Evolutionary conservation across 2,329 filamentous ascomycete species (phyloP).

Genomic region (Fusarium bulbicola): DNA sequence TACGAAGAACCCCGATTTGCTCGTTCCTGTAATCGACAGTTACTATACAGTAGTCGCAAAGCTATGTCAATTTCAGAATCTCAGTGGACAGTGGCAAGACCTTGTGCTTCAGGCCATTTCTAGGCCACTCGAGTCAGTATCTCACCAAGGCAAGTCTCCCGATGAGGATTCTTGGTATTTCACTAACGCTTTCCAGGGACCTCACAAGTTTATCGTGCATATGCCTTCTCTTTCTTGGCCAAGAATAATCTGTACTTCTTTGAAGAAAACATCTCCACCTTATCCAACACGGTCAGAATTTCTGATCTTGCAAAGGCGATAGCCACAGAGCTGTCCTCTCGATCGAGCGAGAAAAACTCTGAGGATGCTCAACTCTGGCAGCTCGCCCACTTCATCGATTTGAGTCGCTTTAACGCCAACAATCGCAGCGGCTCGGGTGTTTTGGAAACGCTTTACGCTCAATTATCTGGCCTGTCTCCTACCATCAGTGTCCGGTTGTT

Average conservation of each 20-base stretch:
- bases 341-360: slow-evolving; percentile 37
- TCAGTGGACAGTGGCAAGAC: slow-evolving; percentile 28
- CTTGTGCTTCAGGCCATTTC: slow-evolving; percentile 44
- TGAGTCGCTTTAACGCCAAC: slow-evolving; percentile 55
- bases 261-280: slow-evolving; percentile 49
- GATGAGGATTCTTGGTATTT: no score
- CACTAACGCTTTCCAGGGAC: slow-evolving; percentile 16
- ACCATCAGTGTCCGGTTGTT: slow-evolving; percentile 60
- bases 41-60: slow-evolving; percentile 55
- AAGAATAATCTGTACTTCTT: slow-evolving; percentile 51
- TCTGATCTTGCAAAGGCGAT: slow-evolving; percentile 55
- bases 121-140: slow-evolving; percentile 40
- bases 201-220: slow-evolving; percentile 33
- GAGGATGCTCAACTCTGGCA: slow-evolving; percentile 67
- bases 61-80: slow-evolving; percentile 44
- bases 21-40: slow-evolving; percentile 39
- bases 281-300: slow-evolving; percentile 52
- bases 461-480: slow-evolving; percentile 60
- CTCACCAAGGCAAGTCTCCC: slow-evolving; percentile 30
- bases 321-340: slow-evolving; percentile 46
- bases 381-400: slow-evolving; percentile 71
- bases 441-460: slow-evolving; percentile 62
- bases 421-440: slow-evolving; percentile 52
- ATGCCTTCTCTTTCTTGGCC: slow-evolving; percentile 38
- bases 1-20: slow-evolving; percentile 29